Percentiles rank a stretch among this genome's conserved stretches.
Conservation (phyloP, 257 asterid genomes). For the Misopates orontium region DNA sequence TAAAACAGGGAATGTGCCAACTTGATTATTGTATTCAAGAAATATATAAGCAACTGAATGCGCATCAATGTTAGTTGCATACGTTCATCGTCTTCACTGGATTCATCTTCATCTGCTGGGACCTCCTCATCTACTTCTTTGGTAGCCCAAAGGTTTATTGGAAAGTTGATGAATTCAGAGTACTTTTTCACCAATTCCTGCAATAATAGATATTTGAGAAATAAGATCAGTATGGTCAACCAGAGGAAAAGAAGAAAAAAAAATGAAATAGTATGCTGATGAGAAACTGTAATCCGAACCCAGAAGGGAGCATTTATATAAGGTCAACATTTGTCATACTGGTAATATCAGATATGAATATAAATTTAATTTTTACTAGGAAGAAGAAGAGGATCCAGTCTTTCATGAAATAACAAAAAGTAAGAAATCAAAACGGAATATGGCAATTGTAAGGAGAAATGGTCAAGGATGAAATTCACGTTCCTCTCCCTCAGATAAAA, state of each 20-base stretch:
- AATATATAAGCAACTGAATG: background rate
- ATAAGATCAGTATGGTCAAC: slow-evolving; percentile 14
- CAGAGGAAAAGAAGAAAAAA: no score
- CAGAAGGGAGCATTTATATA: no score
- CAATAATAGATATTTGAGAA: slow-evolving; percentile 8
- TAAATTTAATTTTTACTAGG: no score
- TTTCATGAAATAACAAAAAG: background rate
- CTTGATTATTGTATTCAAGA: background rate
- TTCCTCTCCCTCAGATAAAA: no score
- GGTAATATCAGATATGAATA: no score
- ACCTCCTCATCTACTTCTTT: slow-evolving; percentile 88
- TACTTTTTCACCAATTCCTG: slow-evolving; percentile 89
- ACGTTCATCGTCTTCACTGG: slow-evolving; percentile 74
- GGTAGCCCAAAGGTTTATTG: slow-evolving; percentile 84
- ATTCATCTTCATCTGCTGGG: slow-evolving; percentile 85
- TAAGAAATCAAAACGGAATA: background rate
- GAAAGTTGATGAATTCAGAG: slow-evolving; percentile 93
- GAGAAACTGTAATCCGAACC: no score
- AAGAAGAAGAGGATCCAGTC: no score
- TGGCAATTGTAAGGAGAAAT: background rate
- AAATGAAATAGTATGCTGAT: no score
- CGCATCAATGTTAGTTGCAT: slow-evolving; percentile 11
- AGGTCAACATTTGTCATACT: no score
- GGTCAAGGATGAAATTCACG: background rate
- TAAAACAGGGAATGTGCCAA: background rate